Percentiles rank a stretch among this genome's conserved stretches.
These are phyloP conservation scores for Fragaria iinumae DNA, from an alignment of 306 rosid species.

Conservation along the genomic window DNA sequence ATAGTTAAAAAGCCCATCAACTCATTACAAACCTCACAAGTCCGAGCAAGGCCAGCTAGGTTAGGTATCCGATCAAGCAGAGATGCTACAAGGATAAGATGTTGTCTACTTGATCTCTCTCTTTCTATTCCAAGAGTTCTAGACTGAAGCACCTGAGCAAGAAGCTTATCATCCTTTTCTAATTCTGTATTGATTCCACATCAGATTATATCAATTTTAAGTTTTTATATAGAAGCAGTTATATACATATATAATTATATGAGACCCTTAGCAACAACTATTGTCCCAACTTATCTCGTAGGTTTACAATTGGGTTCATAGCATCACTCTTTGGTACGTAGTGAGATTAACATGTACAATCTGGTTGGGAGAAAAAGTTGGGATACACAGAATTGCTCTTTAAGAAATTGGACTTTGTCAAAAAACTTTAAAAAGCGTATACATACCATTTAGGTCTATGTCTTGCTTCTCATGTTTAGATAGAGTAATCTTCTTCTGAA, in stretches of 20 bases:
- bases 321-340: neutral
- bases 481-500: constrained; percentile 85
- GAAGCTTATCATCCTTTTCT: constrained; percentile 84
- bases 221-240: neutral
- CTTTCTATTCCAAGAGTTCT: constrained; percentile 57
- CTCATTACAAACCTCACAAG: constrained; percentile 70
- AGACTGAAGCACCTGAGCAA: constrained; percentile 65
- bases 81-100: constrained; percentile 74
- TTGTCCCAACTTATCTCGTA: neutral
- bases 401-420: neutral
- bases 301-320: neutral
- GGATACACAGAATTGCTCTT: neutral
- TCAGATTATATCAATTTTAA: constrained; percentile 12
- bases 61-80: constrained; percentile 96
- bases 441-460: constrained; percentile 51
- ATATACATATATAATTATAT: too few relatives aligned
- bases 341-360: neutral
- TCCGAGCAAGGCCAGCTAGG: constrained; percentile 93
- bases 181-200: constrained; percentile 53
- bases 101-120: constrained; percentile 59
- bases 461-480: constrained; percentile 58
- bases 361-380: neutral
- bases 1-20: neutral
- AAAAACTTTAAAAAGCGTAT: constrained; percentile 1
- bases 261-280: neutral